phyloP scores from a whole-genome alignment of 805 yeast genomes.

The Lachancea sp. region DNA sequence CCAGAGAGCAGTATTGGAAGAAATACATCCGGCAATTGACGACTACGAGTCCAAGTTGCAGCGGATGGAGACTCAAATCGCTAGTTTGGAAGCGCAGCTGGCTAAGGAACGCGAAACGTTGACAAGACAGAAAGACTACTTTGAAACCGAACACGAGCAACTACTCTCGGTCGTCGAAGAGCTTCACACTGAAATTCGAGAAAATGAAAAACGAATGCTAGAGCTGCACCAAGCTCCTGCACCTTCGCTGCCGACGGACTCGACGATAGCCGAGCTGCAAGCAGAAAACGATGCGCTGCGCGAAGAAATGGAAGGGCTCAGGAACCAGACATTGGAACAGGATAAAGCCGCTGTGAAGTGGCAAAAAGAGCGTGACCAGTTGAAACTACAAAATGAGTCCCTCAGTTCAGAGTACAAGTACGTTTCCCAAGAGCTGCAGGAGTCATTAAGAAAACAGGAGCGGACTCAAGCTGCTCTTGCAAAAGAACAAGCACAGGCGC shows the following conservation, averaged over 20 bases:
- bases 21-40: slow-evolving; percentile 29
- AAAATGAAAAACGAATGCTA: slow-evolving; percentile 20
- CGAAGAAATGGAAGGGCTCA: slow-evolving; percentile 5
- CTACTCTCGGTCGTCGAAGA: slow-evolving; percentile 29
- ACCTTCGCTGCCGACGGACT: slow-evolving; percentile 1
- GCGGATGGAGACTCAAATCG: slow-evolving; percentile 23
- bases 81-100: slow-evolving; percentile 20
- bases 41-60: slow-evolving; percentile 30
- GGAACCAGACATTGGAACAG: slow-evolving; percentile 12
- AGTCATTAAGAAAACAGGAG: slow-evolving; percentile 22
- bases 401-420: slow-evolving; percentile 24
- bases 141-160: slow-evolving; percentile 29
- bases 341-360: slow-evolving; percentile 17
- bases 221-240: neutral
- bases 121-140: slow-evolving; percentile 22
- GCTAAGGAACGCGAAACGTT: slow-evolving; percentile 23
- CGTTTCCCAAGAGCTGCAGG: slow-evolving; percentile 24
- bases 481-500: slow-evolving; percentile 16
- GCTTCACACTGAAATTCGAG: slow-evolving; percentile 30
- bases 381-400: slow-evolving; percentile 25
- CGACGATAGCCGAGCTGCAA: slow-evolving; percentile 4
- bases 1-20: slow-evolving; percentile 28
- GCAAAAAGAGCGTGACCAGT: slow-evolving; percentile 26
- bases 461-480: neutral
- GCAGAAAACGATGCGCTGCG: slow-evolving; percentile 5